Evolutionary conservation across 768 basidiomycete species (phyloP).

Genomic region (Postia placenta): DNA sequence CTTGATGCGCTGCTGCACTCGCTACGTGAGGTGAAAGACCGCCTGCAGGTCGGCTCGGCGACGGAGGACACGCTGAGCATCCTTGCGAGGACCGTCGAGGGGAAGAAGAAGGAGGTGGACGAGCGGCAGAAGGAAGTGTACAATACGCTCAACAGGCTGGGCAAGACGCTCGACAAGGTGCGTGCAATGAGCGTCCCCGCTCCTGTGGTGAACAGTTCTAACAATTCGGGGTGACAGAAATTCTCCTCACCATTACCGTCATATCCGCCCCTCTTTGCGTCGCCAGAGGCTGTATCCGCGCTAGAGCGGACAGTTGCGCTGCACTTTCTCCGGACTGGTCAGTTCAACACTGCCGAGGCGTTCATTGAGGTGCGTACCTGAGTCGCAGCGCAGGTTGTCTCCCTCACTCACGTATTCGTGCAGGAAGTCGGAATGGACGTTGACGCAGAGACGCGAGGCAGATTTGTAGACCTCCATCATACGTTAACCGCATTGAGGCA

Average conservation of each 20-base stretch:
- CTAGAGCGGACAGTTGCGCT: constrained; percentile 66
- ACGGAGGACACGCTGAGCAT: constrained; percentile 43
- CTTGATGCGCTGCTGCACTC: constrained; percentile 59
- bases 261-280: constrained; percentile 62
- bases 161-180: constrained; percentile 91
- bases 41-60: constrained; percentile 41
- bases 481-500: constrained; percentile 63
- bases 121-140: constrained; percentile 89
- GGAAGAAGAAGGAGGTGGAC: constrained; percentile 77
- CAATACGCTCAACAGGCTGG: constrained; percentile 65
- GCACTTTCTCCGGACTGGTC: constrained; percentile 77
- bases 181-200: constrained; percentile 15
- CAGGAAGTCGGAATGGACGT: constrained; percentile 69
- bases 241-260: constrained; percentile 54
- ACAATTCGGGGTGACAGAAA: no score
- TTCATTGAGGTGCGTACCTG: constrained; percentile 47
- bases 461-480: constrained; percentile 66
- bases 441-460: constrained; percentile 38
- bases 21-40: constrained; percentile 50
- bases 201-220: not conserved
- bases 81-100: constrained; percentile 55
- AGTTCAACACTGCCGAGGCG: constrained; percentile 69
- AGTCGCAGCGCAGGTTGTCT: no score
- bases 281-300: constrained; percentile 49
- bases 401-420: no score